Conservation (phyloP, 768 basidiomycete genomes). For the Hypholoma sublateritium region DNA sequence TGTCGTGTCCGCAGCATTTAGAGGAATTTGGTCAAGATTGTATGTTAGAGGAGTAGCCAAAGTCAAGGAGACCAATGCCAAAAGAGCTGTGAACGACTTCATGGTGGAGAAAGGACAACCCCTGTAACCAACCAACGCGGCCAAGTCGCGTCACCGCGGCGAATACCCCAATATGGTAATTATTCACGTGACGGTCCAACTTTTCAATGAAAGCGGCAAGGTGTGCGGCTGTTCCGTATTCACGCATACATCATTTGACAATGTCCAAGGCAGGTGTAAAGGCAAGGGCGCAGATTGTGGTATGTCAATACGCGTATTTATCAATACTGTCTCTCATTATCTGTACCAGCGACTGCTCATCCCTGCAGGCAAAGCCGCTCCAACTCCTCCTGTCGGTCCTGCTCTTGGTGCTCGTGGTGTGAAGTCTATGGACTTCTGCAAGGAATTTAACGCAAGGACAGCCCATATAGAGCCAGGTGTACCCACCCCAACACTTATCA, state of each 20-base stretch:
- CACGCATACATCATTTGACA: constrained; percentile 13
- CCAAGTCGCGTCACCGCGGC: constrained; percentile 1
- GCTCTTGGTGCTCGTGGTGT: constrained; percentile 97
- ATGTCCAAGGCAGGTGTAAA: constrained; percentile 72
- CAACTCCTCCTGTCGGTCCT: constrained; percentile 94
- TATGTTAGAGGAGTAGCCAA: constrained; percentile 37
- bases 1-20: constrained; percentile 29
- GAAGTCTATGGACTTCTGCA: constrained; percentile 99
- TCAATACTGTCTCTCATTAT: constrained; percentile 13
- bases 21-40: constrained; percentile 36
- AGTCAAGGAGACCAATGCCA: constrained; percentile 43
- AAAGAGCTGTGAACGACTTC: constrained; percentile 47
- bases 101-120: constrained; percentile 29
- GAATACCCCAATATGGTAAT: neutral
- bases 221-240: constrained; percentile 1
- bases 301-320: constrained; percentile 35
- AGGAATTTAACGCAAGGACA: constrained; percentile 98
- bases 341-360: constrained; percentile 73
- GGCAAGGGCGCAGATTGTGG: constrained; percentile 74
- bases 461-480: constrained; percentile 82
- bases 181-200: constrained; percentile 3
- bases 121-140: neutral
- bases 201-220: neutral
- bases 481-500: constrained; percentile 91
- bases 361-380: constrained; percentile 92